These are phyloP conservation scores for Tetracladium marchalianum DNA, from an alignment of 495 filamentous ascomycete species.

Conservation along the genomic window DNA sequence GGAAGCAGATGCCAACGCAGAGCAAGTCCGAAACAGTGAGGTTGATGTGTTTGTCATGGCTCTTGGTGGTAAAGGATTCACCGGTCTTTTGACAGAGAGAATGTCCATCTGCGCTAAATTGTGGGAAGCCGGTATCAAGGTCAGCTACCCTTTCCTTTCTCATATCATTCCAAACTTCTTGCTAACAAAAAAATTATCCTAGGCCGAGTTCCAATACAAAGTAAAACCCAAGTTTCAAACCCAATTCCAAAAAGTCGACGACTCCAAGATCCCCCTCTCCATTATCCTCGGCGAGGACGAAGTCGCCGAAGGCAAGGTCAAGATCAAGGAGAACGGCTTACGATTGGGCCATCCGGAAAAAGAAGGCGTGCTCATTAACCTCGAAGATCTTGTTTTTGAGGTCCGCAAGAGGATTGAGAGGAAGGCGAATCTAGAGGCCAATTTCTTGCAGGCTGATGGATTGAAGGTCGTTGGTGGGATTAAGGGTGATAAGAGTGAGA, in stretches of 20 bases:
- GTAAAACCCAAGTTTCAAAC: conserved; percentile 66
- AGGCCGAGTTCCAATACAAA: conserved; percentile 72
- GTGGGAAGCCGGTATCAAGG: conserved; percentile 75
- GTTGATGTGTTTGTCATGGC: conserved; percentile 89
- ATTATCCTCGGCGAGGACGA: conserved; percentile 79
- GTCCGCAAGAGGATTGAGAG: conserved; percentile 32
- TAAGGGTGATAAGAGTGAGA: conserved; percentile 12
- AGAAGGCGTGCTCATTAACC: conserved; percentile 63
- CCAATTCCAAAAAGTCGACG: conserved; percentile 75
- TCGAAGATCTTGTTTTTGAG: conserved; percentile 50
- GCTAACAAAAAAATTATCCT: conserved; percentile 5
- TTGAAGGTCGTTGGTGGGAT: conserved; percentile 20
- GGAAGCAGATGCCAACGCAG: conserved; percentile 41
- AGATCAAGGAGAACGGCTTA: conserved; percentile 78
- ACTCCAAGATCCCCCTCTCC: conserved; percentile 58
- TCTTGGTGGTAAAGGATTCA: conserved; percentile 81
- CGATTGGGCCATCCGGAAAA: conserved; percentile 75
- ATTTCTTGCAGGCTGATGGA: conserved; percentile 27
- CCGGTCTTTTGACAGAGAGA: conserved; percentile 67
- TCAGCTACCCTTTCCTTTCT: conserved; percentile 17
- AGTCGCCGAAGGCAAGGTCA: conserved; percentile 61
- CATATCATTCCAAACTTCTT: not conserved
- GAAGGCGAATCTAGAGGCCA: conserved; percentile 29
- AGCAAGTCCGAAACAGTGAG: conserved; percentile 50
- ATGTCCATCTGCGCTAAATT: conserved; percentile 63